Conservation (phyloP, 176 grass and related monocot species). For the Aegilops longissima region DNA sequence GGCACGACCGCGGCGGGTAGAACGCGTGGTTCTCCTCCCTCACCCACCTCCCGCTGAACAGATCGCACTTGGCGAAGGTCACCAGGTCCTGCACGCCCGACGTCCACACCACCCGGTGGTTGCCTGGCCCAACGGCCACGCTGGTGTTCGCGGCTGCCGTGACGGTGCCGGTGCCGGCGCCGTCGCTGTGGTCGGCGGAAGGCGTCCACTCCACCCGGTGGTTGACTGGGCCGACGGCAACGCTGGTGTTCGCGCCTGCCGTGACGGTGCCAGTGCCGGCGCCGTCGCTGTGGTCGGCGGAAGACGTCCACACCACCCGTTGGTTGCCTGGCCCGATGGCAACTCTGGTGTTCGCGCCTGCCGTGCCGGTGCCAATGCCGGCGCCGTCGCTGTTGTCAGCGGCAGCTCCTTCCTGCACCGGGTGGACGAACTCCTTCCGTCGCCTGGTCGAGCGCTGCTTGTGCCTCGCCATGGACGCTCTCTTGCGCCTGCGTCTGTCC, state of each 20-base stretch:
- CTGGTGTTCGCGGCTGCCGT: background rate
- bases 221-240: background rate
- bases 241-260: background rate
- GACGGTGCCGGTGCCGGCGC: too few species aligned
- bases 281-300: too few species aligned
- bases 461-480: constrained; percentile 1
- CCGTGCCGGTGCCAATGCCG: background rate
- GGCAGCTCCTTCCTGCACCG: background rate
- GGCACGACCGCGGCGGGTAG: constrained; percentile 65
- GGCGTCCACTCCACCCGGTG: constrained; percentile 25
- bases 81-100: constrained; percentile 30
- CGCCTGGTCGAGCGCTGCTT: constrained; percentile 25
- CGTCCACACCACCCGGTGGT: constrained; percentile 33
- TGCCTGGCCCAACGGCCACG: background rate
- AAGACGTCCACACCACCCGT: constrained; percentile 8
- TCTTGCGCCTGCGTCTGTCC: constrained; percentile 6
- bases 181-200: background rate
- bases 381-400: background rate
- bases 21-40: constrained; percentile 57
- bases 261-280: too few species aligned
- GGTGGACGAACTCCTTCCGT: constrained; percentile 7
- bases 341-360: background rate
- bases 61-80: constrained; percentile 50
- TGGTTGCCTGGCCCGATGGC: background rate
- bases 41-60: constrained; percentile 78